phyloP scores from a whole-genome alignment of 345 rosid species.

The Boechera retrofracta region DNA sequence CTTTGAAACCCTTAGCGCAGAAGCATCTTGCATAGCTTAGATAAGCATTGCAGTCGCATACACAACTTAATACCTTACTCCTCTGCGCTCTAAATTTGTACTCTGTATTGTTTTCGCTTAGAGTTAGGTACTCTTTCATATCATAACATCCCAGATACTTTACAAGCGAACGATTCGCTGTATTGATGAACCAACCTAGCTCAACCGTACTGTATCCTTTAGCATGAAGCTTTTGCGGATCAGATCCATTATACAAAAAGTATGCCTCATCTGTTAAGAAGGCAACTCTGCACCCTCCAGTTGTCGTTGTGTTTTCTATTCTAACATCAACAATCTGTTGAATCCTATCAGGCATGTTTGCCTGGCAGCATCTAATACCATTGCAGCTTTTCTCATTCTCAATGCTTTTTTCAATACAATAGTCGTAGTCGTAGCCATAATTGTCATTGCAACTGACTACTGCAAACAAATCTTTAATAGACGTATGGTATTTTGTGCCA shows the following conservation, averaged over 20 bases:
- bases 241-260: background rate
- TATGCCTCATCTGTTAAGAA: background rate
- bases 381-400: background rate
- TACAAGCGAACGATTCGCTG: fast-evolving
- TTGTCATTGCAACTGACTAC: background rate
- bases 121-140: background rate
- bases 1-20: constrained; percentile 30
- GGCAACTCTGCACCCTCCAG: background rate
- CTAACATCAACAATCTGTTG: background rate
- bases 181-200: background rate
- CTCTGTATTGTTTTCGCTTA: no score
- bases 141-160: background rate
- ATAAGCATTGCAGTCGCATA: background rate
- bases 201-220: background rate
- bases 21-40: constrained; percentile 22
- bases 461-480: no score
- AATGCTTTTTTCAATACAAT: no score
- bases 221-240: background rate
- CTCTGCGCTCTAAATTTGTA: no score
- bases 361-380: background rate
- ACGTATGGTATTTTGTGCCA: no score
- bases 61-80: no score
- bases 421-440: fast-evolving
- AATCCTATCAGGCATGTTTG: background rate
- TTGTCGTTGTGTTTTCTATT: background rate